Base-by-base conservation (phyloP, 805 yeast species). In the Kluyveromyces starmeri region DNA sequence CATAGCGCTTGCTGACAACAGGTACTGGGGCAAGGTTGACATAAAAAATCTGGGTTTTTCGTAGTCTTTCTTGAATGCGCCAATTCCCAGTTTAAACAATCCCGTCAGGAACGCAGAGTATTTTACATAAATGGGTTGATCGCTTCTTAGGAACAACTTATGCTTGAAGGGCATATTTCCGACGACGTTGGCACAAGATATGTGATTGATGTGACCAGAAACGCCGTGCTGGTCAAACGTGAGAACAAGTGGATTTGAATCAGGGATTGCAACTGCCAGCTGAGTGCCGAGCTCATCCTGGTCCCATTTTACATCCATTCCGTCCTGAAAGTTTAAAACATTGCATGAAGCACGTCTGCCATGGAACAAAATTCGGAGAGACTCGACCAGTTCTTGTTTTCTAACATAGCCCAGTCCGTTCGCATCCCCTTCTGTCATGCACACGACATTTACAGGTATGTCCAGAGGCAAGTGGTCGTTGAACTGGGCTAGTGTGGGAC, bases 191-290 rank as follows among this genome's bases (percentile, higher is more conserved):
- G 62, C 67, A 31, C 83, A 56, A 1, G 88, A 69, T 17, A 63
- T 73, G 56, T 92, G 98, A 57, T 92, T 92, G n/a, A 83, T 71
- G 58, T 92, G 98, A 31, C 69, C 65, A 0, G 96, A 85, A 3
- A 92, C 81, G 1, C 98, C 98, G 14, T 49, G 32, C 23, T 68
- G 68, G 59, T 92, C 98, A 56, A 92, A 89, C 0, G 96, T 83
- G 20, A 89, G 46, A 7, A 5, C 70, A 64, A 12, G 64, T 39
- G 45, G 43, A 14, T 39, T 35, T 11, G 37, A 27, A 36, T 34
- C 40, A 28, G 46, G 39, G 6, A 62, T 51, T 11, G 56, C 45
- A 2, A 42, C 38, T 1, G 50, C 42, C 18, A 82, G 51, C 3
- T 61, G 51, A 5, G 50, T 38, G 4, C 62, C 51, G 7, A 83